Conservation (phyloP, 257 asterid genomes). For the Verbascum thapsus region DNA sequence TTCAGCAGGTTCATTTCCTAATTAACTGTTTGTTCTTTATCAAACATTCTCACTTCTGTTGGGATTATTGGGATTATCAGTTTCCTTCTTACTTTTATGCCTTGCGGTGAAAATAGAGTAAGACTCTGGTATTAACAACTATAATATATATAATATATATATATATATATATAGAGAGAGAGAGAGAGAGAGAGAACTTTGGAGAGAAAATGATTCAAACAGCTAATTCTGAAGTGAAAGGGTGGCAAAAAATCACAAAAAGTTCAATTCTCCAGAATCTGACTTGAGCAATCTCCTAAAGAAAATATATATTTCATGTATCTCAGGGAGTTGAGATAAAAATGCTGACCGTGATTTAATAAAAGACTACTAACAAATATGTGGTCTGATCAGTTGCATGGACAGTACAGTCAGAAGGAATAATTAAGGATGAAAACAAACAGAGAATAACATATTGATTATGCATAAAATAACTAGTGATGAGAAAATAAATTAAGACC, state of each 20-base stretch:
- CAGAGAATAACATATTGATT: constrained; percentile 13
- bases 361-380: background rate
- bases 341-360: background rate
- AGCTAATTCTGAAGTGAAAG: constrained; percentile 8
- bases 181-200: background rate
- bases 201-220: background rate
- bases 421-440: background rate
- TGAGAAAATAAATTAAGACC: constrained; percentile 47
- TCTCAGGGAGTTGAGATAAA: background rate
- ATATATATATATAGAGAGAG: too few relatives aligned
- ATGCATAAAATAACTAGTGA: constrained; percentile 21
- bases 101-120: background rate
- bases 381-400: background rate
- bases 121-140: background rate
- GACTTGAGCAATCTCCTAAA: constrained; percentile 3
- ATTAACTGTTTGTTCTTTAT: background rate
- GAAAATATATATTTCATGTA: constrained; percentile 7
- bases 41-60: background rate
- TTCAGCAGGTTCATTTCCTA: constrained; percentile 6
- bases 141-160: too few relatives aligned
- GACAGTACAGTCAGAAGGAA: constrained; percentile 15
- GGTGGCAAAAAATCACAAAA: background rate
- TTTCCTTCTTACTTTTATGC: background rate
- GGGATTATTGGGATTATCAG: constrained; percentile 6
- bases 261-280: constrained; percentile 1